These are phyloP conservation scores for Polyporus tsugae DNA, from an alignment of 1,284 basidiomycete genomes.

Conservation along the genomic window DNA sequence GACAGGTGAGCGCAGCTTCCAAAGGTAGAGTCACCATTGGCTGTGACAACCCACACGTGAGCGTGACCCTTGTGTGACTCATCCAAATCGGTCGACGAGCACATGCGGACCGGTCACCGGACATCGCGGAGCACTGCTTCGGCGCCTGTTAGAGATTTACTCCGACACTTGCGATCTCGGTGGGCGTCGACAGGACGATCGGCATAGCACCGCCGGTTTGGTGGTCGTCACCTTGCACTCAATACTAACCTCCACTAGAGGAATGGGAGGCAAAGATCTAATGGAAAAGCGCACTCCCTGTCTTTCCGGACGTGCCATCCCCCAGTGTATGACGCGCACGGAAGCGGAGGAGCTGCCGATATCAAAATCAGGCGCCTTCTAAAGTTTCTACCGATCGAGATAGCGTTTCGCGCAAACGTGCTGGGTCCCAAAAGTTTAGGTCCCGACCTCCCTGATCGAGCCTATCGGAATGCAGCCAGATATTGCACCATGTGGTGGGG, in stretches of 20 bases:
- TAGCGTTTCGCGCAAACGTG: conserved; percentile 41
- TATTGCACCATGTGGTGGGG: background rate
- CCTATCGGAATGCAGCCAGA: conserved; percentile 32
- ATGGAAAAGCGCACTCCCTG: background rate
- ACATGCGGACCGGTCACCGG: conserved; percentile 4
- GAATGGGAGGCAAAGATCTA: background rate
- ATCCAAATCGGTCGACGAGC: background rate
- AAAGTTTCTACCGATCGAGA: conserved; percentile 38
- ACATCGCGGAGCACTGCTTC: conserved; percentile 11
- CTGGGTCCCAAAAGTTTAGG: conserved; percentile 35
- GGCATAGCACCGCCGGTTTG: background rate
- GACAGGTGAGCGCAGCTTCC: conserved; percentile 8
- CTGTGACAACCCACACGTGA: conserved; percentile 26
- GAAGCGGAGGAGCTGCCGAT: conserved; percentile 11
- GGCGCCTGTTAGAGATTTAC: conserved; percentile 11
- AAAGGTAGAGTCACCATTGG: conserved; percentile 33
- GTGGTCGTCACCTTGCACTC: background rate
- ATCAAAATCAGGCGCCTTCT: conserved; percentile 24
- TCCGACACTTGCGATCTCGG: conserved; percentile 19
- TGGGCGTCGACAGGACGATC: conserved; percentile 11
- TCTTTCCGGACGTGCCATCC: background rate
- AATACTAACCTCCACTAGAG: background rate
- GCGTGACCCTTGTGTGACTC: conserved; percentile 7
- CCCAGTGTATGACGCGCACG: background rate
- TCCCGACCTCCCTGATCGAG: conserved; percentile 35